A percentile compares a stretch with the other conserved stretches of the same genome.
Evolutionary conservation across 228 moss, liverwort and hornwort species (phyloP).

Genomic region (Sphagnum magellanicum): DNA sequence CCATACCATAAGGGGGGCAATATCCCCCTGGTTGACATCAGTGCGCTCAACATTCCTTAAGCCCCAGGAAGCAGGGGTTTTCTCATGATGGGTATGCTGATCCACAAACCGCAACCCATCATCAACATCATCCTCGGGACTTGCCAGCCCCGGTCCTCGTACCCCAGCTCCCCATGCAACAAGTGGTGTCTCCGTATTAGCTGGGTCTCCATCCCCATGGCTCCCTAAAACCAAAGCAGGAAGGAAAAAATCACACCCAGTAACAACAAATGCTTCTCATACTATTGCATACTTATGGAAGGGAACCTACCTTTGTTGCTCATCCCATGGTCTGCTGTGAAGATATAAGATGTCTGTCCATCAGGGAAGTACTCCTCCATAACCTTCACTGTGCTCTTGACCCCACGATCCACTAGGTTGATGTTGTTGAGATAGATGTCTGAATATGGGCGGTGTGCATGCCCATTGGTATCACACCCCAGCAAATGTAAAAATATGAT

Average conservation of each 20-base stretch:
- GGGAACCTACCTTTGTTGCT: slow-evolving; percentile 81
- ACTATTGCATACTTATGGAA: neutral
- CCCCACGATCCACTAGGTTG: slow-evolving; percentile 72
- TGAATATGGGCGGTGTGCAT: slow-evolving; percentile 97
- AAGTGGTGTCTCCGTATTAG: slow-evolving; percentile 86
- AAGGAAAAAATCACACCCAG: no score
- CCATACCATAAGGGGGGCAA: slow-evolving; percentile 89
- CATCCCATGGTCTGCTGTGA: slow-evolving; percentile 99
- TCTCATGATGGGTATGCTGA: slow-evolving; percentile 77
- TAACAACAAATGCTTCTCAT: no score
- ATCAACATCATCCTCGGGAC: slow-evolving; percentile 53
- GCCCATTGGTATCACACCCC: slow-evolving; percentile 98
- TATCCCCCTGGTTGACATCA: slow-evolving; percentile 92
- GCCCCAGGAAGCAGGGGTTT: slow-evolving; percentile 71
- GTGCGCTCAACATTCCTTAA: slow-evolving; percentile 58
- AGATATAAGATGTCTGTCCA: slow-evolving; percentile 74
- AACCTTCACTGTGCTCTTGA: slow-evolving; percentile 71
- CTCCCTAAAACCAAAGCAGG: slow-evolving; percentile 45
- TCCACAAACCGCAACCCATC: slow-evolving; percentile 75
- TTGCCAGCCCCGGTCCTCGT: slow-evolving; percentile 63
- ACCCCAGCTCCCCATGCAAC: slow-evolving; percentile 97
- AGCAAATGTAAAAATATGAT: slow-evolving; percentile 83
- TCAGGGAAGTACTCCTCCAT: slow-evolving; percentile 85
- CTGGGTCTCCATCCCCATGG: slow-evolving; percentile 98
- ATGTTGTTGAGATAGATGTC: slow-evolving; percentile 81